phyloP scores from a whole-genome alignment of 345 rosid genomes.

The Murraya koenigii region DNA sequence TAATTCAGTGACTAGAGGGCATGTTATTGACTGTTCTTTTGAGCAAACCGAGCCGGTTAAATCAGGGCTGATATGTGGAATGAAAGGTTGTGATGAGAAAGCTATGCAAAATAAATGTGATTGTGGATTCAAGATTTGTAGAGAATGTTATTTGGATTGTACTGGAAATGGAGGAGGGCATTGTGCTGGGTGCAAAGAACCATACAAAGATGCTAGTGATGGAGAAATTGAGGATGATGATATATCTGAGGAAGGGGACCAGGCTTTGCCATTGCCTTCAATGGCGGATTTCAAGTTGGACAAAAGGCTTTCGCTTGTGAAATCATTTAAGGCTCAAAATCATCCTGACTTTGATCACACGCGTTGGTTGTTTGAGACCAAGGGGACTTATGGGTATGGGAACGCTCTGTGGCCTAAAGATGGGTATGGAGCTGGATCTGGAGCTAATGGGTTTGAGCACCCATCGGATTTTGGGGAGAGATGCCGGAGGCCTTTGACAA shows the following conservation, averaged over 20 bases:
- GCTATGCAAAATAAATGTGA: constrained; percentile 54
- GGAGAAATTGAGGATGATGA: constrained; percentile 35
- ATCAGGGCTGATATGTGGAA: constrained; percentile 45
- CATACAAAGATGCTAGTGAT: constrained; percentile 51
- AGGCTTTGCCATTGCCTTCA: constrained; percentile 64
- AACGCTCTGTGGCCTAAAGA: constrained; percentile 86
- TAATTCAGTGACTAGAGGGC: constrained; percentile 71
- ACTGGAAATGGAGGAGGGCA: constrained; percentile 51
- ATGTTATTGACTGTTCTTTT: constrained; percentile 52
- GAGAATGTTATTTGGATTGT: constrained; percentile 64
- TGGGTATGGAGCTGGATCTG: constrained; percentile 58
- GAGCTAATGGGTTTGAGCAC: constrained; percentile 59
- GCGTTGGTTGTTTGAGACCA: constrained; percentile 80
- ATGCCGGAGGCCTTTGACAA: constrained; percentile 57
- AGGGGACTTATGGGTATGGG: constrained; percentile 80
- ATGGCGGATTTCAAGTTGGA: constrained; percentile 53
- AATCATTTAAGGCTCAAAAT: constrained; percentile 61
- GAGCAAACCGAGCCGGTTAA: constrained; percentile 37
- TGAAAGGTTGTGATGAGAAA: constrained; percentile 73
- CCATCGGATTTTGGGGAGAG: constrained; percentile 70
- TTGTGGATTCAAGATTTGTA: constrained; percentile 66
- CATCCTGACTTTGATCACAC: constrained; percentile 72
- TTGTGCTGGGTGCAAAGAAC: constrained; percentile 81
- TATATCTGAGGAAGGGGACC: constrained; percentile 55
- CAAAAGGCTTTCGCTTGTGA: constrained; percentile 69